Conservation (phyloP, 2,329 filamentous ascomycete genomes). For the Thermomyces lanuginosus region DNA sequence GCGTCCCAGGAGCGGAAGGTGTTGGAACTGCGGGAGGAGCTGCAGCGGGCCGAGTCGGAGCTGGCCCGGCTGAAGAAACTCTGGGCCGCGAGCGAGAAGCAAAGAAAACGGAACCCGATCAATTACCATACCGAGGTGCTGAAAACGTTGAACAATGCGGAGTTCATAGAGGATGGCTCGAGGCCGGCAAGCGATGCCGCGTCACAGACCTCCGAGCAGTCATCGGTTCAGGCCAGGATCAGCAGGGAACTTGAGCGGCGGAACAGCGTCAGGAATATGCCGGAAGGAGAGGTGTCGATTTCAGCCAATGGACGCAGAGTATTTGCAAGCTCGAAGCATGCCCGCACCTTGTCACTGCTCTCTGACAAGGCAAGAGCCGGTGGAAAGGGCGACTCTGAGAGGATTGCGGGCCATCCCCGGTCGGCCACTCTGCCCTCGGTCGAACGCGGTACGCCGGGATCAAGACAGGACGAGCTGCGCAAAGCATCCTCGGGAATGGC, state of each 20-base stretch:
- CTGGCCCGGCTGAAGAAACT: conserved; percentile 63
- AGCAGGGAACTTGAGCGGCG: conserved; percentile 54
- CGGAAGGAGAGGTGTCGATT: conserved; percentile 16
- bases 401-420: conserved; percentile 15
- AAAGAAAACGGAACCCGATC: conserved; percentile 55
- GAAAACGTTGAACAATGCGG: conserved; percentile 35
- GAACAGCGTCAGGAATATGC: conserved; percentile 45
- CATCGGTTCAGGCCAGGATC: conserved; percentile 16
- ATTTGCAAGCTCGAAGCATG: conserved; percentile 47
- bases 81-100: conserved; percentile 62
- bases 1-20: conserved; percentile 84
- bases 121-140: conserved; percentile 43
- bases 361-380: conserved; percentile 29
- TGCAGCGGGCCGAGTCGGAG: conserved; percentile 66
- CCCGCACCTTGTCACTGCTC: conserved; percentile 60
- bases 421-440: conserved; percentile 27
- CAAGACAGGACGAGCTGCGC: conserved; percentile 18
- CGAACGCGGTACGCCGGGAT: conserved; percentile 16
- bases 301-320: conserved; percentile 40
- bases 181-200: conserved; percentile 4
- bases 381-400: conserved; percentile 9
- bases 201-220: conserved; percentile 3
- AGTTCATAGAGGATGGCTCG: conserved; percentile 9
- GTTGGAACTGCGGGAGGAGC: conserved; percentile 76
- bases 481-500: too few relatives aligned